Conservation (phyloP, 176 grass and related monocot species). For the Raddia distichophylla region DNA sequence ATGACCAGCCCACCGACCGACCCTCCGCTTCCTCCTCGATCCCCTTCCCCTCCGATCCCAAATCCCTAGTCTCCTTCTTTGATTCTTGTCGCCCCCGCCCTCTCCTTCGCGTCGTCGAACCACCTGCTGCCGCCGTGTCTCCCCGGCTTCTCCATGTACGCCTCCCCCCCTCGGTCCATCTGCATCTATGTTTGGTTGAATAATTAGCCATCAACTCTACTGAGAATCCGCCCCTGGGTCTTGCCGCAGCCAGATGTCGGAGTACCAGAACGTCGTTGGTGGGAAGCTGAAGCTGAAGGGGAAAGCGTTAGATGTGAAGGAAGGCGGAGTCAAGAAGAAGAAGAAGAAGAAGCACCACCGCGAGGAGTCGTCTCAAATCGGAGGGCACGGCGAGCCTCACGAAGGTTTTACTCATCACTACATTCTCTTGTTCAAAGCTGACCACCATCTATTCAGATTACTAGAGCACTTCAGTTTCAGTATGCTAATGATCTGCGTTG, state of each 20-base stretch:
- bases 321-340: slow-evolving; percentile 80
- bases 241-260: slow-evolving; percentile 65
- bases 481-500: neutral
- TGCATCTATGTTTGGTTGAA: too few relatives aligned
- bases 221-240: neutral
- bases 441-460: neutral
- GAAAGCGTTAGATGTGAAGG: slow-evolving; percentile 87
- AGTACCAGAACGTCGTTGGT: slow-evolving; percentile 77
- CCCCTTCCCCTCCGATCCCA: too few relatives aligned
- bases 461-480: neutral
- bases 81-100: too few relatives aligned
- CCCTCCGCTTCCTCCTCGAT: too few relatives aligned
- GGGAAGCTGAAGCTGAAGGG: slow-evolving; percentile 90
- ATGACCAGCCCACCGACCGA: too few relatives aligned
- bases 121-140: too few relatives aligned
- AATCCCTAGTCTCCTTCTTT: too few relatives aligned
- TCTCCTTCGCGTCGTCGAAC: too few relatives aligned
- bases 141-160: too few relatives aligned
- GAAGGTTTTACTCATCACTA: slow-evolving; percentile 52
- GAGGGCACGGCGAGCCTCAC: slow-evolving; percentile 39
- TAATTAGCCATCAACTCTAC: too few relatives aligned
- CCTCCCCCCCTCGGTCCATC: too few relatives aligned
- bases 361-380: slow-evolving; percentile 51
- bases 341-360: slow-evolving; percentile 70
- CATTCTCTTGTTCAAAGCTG: neutral